Percentiles rank a stretch among this genome's conserved stretches.
These are phyloP conservation scores for Kodamaea alishanica DNA, from an alignment of 1,139 yeast genomes.

Conservation along the genomic window DNA sequence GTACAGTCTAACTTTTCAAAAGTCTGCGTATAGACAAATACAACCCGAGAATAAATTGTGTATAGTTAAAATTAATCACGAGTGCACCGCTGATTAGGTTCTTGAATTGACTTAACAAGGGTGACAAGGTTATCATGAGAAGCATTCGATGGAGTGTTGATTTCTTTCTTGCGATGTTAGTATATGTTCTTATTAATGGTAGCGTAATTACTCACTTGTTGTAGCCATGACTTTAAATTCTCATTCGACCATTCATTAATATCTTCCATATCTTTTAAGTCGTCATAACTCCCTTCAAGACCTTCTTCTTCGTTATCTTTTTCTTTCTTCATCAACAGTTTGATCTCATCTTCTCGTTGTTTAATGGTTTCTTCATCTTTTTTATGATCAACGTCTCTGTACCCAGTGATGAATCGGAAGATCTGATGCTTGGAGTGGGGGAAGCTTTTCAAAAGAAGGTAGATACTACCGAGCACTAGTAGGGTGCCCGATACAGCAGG, in stretches of 20 bases:
- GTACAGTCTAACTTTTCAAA: too few species aligned
- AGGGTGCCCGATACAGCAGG: conserved; percentile 36
- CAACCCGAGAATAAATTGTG: conserved; percentile 16
- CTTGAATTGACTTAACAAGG: conserved; percentile 44
- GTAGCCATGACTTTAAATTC: conserved; percentile 36
- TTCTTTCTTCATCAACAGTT: conserved; percentile 13
- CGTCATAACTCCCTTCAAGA: conserved; percentile 8
- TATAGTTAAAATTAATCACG: conserved; percentile 20
- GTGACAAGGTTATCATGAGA: conserved; percentile 46
- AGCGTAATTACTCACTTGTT: conserved; percentile 25
- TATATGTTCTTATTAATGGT: conserved; percentile 12
- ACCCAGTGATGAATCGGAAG: conserved; percentile 23
- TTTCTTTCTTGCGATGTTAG: conserved; percentile 44
- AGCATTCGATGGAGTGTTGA: conserved; percentile 46
- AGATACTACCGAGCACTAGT: conserved; percentile 42
- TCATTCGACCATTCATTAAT: conserved; percentile 38
- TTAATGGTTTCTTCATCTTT: conserved; percentile 7
- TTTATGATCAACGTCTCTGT: conserved; percentile 15
- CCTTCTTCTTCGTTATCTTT: conserved; percentile 4
- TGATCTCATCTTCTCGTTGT: conserved; percentile 16
- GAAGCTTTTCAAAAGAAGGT: conserved; percentile 45
- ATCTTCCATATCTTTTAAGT: conserved; percentile 13
- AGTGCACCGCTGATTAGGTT: conserved; percentile 21
- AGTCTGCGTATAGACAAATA: conserved; percentile 2
- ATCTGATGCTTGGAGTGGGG: conserved; percentile 44